Evolutionary conservation across 2,329 filamentous ascomycete species (phyloP).

Genomic region (Ophiostoma ips): DNA sequence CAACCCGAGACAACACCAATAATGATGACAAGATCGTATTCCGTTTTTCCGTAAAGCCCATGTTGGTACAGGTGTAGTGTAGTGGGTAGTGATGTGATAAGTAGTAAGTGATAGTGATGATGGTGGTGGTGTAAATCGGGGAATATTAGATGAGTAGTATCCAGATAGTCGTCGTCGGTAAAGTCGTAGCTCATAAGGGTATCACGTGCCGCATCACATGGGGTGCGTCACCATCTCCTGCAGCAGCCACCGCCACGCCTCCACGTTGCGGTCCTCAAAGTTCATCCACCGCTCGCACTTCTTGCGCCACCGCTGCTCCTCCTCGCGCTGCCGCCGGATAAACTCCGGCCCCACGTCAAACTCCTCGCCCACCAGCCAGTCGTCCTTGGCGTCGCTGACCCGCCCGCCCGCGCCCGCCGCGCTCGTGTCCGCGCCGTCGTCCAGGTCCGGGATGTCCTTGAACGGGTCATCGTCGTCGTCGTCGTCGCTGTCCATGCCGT

Average conservation of each 20-base stretch:
- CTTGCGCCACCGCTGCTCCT: slow-evolving; percentile 81
- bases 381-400: slow-evolving; percentile 35
- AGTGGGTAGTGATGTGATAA: background rate
- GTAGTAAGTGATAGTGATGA: background rate
- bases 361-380: slow-evolving; percentile 84
- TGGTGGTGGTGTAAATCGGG: background rate
- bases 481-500: slow-evolving; percentile 64
- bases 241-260: slow-evolving; percentile 66
- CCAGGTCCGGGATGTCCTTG: slow-evolving; percentile 84
- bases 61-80: slow-evolving; percentile 3
- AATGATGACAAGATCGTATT: background rate
- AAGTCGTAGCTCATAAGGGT: background rate
- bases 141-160: slow-evolving; percentile 1
- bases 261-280: slow-evolving; percentile 38
- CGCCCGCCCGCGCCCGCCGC: slow-evolving; percentile 34
- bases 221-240: slow-evolving; percentile 37
- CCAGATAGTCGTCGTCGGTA: background rate
- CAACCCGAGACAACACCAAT: slow-evolving; percentile 3
- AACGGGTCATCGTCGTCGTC: slow-evolving; percentile 89
- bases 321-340: slow-evolving; percentile 72
- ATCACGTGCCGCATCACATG: slow-evolving; percentile 4
- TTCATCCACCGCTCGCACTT: slow-evolving; percentile 80
- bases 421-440: slow-evolving; percentile 47
- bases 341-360: slow-evolving; percentile 97
- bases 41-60: background rate